phyloP scores from a whole-genome alignment of 305 asterid genomes.

The Rubia balearica region DNA sequence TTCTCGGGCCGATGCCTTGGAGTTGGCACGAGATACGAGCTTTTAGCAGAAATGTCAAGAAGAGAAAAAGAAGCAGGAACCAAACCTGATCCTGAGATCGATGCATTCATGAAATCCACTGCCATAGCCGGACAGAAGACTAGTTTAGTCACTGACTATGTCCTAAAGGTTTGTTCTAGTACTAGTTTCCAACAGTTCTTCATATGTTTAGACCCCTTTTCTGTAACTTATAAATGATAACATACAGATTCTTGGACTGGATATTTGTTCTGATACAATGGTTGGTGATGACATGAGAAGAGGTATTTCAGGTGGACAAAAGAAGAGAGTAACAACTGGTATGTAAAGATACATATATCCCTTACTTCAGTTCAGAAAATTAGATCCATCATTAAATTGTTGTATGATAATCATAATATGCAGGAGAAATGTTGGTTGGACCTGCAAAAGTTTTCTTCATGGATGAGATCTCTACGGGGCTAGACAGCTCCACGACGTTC shows the following conservation, averaged over 20 bases:
- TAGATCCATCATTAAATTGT: not conserved
- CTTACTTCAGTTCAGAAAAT: not conserved
- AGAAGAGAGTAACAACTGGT: conserved; percentile 91
- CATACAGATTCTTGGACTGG: conserved; percentile 79
- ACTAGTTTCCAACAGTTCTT: not conserved
- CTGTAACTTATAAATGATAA: not conserved
- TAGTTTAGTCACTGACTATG: conserved; percentile 79
- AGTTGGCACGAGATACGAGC: conserved; percentile 85
- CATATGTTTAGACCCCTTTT: not conserved
- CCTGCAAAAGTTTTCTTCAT: conserved; percentile 90
- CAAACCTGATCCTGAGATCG: conserved; percentile 88
- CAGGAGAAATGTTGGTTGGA: conserved; percentile 96
- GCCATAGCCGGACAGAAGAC: conserved; percentile 86
- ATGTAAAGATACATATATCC: conserved; percentile 8
- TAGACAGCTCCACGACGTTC: conserved; percentile 87
- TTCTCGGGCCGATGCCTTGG: conserved; percentile 92
- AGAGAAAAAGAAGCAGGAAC: conserved; percentile 79
- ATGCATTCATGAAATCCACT: conserved; percentile 91
- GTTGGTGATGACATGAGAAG: conserved; percentile 91
- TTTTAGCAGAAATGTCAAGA: conserved; percentile 72
- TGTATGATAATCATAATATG: conserved; percentile 2
- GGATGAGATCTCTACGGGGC: conserved; percentile 98
- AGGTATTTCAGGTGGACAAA: conserved; percentile 97
- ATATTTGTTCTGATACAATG: conserved; percentile 80
- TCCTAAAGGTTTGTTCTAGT: conserved; percentile 53